These are phyloP conservation scores for Neurospora cerealis DNA, from an alignment of 495 filamentous ascomycete species.

Conservation along the genomic window DNA sequence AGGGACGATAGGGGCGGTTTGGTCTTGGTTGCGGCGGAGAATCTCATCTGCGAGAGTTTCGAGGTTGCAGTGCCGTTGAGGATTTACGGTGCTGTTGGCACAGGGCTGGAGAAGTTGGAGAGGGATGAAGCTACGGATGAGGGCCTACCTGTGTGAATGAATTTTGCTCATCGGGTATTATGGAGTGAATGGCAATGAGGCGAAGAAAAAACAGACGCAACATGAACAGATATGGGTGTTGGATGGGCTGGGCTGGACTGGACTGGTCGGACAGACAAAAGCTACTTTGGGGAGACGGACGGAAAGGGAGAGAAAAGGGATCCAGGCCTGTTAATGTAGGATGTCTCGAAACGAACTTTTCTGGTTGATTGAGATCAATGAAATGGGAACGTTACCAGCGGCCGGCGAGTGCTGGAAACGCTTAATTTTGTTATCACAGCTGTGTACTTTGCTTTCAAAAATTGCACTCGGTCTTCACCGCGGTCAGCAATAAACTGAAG, in stretches of 20 bases:
- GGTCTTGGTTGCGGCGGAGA: constrained; percentile 62
- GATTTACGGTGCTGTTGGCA: constrained; percentile 64
- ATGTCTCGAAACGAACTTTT: not conserved
- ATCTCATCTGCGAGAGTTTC: constrained; percentile 75
- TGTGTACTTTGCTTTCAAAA: not conserved
- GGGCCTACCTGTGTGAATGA: constrained; percentile 37
- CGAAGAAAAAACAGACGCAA: not conserved
- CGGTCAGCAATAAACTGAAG: not conserved
- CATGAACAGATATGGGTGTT: not conserved
- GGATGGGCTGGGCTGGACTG: not conserved
- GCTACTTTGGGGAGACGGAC: not conserved
- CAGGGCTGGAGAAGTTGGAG: constrained; percentile 36
- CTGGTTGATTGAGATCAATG: not conserved
- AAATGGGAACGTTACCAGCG: not conserved
- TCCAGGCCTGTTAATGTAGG: not conserved
- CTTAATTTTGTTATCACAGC: not conserved
- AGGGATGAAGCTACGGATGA: constrained; percentile 35
- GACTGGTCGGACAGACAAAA: not conserved
- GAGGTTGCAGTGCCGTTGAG: constrained; percentile 75
- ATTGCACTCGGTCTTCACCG: not conserved
- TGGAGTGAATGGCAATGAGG: not conserved
- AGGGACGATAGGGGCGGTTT: constrained; percentile 61
- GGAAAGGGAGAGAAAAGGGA: not conserved
- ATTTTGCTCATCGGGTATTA: no score
- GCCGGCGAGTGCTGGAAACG: not conserved